Evolutionary conservation across 176 grass and related monocot species (phyloP).

Genomic region (Guadua angustifolia): DNA sequence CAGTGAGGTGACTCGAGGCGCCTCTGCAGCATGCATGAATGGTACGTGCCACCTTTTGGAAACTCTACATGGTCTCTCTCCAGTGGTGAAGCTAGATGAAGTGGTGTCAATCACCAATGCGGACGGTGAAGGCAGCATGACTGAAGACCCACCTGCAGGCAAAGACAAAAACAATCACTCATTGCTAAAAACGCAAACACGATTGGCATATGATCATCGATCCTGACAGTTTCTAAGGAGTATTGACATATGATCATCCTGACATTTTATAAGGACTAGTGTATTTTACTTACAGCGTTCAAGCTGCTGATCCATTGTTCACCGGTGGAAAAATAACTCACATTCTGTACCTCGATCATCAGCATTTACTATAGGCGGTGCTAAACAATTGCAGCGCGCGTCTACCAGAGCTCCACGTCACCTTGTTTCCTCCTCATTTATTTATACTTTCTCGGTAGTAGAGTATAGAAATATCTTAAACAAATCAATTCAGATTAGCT

Average conservation of each 20-base stretch:
- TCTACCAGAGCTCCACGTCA: conserved; percentile 36
- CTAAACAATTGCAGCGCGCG: conserved; percentile 43
- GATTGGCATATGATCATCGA: background rate
- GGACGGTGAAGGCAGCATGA: background rate
- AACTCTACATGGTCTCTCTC: background rate
- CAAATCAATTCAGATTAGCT: too few species aligned
- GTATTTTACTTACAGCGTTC: background rate
- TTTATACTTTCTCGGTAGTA: too few species aligned
- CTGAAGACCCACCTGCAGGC: background rate
- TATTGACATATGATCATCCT: background rate
- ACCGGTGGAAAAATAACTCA: background rate
- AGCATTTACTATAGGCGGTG: conserved; percentile 36
- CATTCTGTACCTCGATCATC: conserved; percentile 33
- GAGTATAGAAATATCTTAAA: too few species aligned
- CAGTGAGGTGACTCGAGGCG: too few species aligned
- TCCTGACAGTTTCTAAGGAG: background rate
- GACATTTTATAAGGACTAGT: background rate
- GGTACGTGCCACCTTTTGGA: background rate
- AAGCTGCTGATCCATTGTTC: background rate
- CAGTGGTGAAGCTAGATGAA: background rate
- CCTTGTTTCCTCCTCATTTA: background rate
- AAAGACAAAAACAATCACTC: background rate
- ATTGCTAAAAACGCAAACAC: background rate
- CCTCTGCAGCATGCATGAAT: too few species aligned
- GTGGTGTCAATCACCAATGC: background rate